phyloP scores from a whole-genome alignment of 306 rosid genomes.

The Casuarina glauca region DNA sequence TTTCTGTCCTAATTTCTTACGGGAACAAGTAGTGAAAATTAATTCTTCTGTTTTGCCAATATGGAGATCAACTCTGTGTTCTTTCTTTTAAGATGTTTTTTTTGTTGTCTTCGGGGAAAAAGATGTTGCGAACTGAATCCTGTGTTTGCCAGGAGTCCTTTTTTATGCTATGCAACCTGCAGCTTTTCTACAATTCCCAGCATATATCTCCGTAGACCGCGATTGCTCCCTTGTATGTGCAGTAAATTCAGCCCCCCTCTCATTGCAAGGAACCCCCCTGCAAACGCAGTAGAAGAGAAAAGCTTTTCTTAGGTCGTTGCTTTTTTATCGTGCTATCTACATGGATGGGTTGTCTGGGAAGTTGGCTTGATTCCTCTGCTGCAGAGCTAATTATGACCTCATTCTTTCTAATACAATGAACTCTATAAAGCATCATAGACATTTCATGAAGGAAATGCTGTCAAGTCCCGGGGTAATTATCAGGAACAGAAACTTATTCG shows the following conservation, averaged over 20 bases:
- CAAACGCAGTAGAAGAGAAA: background rate
- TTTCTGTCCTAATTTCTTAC: background rate
- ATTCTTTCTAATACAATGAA: background rate
- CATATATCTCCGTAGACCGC: no score
- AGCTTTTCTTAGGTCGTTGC: background rate
- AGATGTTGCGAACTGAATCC: no score
- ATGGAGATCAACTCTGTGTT: no score
- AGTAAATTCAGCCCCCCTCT: no score
- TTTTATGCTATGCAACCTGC: background rate
- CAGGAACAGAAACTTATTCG: background rate
- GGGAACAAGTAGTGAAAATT: constrained; percentile 2
- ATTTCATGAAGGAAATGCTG: background rate
- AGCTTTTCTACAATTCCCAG: background rate
- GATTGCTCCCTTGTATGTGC: no score
- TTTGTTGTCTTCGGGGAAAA: no score
- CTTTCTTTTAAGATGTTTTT: no score
- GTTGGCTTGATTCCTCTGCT: background rate
- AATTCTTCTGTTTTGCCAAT: background rate
- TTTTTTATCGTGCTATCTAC: background rate
- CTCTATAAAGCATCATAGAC: background rate
- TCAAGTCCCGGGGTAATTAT: background rate
- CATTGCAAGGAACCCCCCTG: no score
- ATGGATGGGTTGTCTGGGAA: background rate
- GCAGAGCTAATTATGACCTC: background rate
- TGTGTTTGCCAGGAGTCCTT: background rate